Percentiles rank a stretch among this genome's conserved stretches.
These are phyloP conservation scores for Aspergillus pseudoterreus DNA, from an alignment of 2,329 filamentous ascomycete genomes.

Conservation along the genomic window DNA sequence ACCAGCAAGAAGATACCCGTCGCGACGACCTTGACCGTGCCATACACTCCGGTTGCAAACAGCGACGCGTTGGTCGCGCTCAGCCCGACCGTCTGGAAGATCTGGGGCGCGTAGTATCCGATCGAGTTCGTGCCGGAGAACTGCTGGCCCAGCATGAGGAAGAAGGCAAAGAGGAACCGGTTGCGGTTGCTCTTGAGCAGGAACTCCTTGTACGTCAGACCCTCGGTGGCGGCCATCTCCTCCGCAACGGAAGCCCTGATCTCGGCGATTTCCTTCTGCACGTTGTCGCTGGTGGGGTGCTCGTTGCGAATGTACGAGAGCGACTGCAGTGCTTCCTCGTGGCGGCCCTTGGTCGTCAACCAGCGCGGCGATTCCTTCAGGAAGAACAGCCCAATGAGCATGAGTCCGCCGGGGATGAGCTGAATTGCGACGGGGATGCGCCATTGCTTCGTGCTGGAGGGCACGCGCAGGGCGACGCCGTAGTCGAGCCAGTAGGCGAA, in stretches of 20 bases:
- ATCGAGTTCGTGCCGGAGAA: conserved; percentile 39
- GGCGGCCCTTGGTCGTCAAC: conserved; percentile 51
- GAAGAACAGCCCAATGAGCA: conserved; percentile 49
- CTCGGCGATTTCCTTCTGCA: conserved; percentile 35
- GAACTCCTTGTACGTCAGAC: conserved; percentile 41
- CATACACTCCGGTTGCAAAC: conserved; percentile 38
- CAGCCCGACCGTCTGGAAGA: conserved; percentile 35
- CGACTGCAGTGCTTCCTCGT: conserved; percentile 40
- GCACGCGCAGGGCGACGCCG: conserved; percentile 46
- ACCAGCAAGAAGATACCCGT: conserved; percentile 35
- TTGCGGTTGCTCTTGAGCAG: conserved; percentile 35
- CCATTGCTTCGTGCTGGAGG: conserved; percentile 48
- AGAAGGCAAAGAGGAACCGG: conserved; percentile 34
- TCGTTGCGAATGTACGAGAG: conserved; percentile 37
- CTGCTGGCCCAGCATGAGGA: conserved; percentile 41
- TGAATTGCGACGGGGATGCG: conserved; percentile 52
- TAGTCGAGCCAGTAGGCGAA: conserved; percentile 54
- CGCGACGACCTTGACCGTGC: conserved; percentile 36
- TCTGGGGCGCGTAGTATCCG: conserved; percentile 38
- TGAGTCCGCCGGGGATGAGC: conserved; percentile 50
- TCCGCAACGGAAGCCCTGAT: conserved; percentile 41
- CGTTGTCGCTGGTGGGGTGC: conserved; percentile 18
- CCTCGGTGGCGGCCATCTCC: conserved; percentile 37
- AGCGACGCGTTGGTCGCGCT: conserved; percentile 30
- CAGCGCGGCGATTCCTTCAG: conserved; percentile 52